Evolutionary conservation across 805 yeast species (phyloP).

Genomic region (Spathaspora gorwiae): DNA sequence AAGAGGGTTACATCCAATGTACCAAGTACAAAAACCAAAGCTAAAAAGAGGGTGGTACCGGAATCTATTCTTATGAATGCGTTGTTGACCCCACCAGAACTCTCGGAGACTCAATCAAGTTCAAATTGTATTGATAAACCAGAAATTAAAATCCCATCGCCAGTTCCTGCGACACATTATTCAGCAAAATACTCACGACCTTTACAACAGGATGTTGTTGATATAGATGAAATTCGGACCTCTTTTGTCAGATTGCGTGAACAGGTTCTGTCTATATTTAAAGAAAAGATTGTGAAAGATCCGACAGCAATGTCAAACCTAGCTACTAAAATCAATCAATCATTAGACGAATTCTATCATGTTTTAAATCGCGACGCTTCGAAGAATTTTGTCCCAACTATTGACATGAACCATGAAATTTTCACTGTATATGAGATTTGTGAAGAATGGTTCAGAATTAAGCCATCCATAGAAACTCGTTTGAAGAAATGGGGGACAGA

Average conservation of each 20-base stretch:
- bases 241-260: constrained; percentile 2
- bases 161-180: neutral
- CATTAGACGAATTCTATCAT: constrained; percentile 3
- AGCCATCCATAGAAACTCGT: constrained; percentile 6
- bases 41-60: neutral
- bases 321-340: constrained; percentile 1
- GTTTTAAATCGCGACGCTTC: constrained; percentile 1
- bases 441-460: constrained; percentile 10
- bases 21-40: neutral
- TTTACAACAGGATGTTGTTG: neutral
- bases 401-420: constrained; percentile 11
- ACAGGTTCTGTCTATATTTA: neutral
- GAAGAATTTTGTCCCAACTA: constrained; percentile 2
- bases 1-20: neutral
- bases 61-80: neutral
- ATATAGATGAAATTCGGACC: neutral
- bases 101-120: neutral
- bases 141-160: neutral
- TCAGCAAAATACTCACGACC: neutral
- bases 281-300: constrained; percentile 1
- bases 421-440: constrained; percentile 10
- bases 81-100: neutral
- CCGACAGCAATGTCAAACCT: constrained; percentile 1
- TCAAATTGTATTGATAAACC: neutral
- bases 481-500: constrained; percentile 7